Evolutionary conservation across 164 flowering plant genomes (phyloP).

Genomic region (Nymphaea colorata): DNA sequence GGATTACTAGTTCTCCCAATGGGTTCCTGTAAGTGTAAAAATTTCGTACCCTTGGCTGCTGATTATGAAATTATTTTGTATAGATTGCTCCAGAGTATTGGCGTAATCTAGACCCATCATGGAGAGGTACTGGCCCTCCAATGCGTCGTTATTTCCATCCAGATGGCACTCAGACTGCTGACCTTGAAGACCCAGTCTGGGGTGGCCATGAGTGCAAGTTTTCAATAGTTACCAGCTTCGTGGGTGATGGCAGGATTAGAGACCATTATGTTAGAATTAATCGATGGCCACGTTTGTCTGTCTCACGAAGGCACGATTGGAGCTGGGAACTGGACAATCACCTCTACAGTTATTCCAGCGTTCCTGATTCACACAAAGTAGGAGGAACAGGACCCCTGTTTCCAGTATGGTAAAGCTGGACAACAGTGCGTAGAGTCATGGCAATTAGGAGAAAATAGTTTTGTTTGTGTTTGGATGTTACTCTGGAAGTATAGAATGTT

Average conservation of each 20-base stretch:
- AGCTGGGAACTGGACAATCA: conserved; percentile 69
- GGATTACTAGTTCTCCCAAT: neutral
- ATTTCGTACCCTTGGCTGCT: neutral
- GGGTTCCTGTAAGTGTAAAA: neutral
- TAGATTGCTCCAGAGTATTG: conserved; percentile 77
- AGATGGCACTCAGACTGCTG: conserved; percentile 64
- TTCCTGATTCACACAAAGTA: conserved; percentile 48
- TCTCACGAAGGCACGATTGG: conserved; percentile 62
- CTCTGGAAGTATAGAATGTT: too few species aligned
- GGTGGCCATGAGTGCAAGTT: conserved; percentile 75
- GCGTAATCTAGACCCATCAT: conserved; percentile 67
- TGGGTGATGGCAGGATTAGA: conserved; percentile 47
- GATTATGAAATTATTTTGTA: neutral
- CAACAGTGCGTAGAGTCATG: too few species aligned
- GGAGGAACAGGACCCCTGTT: conserved; percentile 61
- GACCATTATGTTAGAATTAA: conserved; percentile 75
- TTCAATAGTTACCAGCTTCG: conserved; percentile 47
- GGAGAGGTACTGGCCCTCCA: conserved; percentile 51
- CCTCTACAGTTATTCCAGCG: conserved; percentile 43
- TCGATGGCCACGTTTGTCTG: conserved; percentile 53
- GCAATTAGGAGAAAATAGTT: too few species aligned
- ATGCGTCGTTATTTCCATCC: conserved; percentile 75
- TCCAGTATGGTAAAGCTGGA: conserved; percentile 13
- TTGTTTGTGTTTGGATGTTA: too few species aligned
- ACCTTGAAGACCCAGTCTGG: conserved; percentile 60